Conservation (phyloP, 2,329 filamentous ascomycete genomes). For the Nigrospora sphaerica region DNA sequence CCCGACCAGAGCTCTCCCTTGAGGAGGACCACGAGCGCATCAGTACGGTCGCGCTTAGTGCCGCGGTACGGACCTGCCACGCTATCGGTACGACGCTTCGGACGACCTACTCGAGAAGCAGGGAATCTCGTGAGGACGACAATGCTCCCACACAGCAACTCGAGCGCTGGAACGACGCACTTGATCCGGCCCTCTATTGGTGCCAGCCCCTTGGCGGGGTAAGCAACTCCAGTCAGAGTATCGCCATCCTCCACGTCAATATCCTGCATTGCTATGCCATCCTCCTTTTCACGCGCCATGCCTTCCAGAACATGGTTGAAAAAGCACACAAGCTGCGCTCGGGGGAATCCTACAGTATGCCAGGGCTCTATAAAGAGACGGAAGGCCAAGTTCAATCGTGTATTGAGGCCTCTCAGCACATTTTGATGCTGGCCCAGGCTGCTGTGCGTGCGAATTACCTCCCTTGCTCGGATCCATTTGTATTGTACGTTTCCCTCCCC, state of each 20-base stretch:
- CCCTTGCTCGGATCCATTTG: slow-evolving; percentile 45
- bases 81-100: slow-evolving; percentile 52
- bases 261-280: slow-evolving; percentile 56
- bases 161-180: slow-evolving; percentile 41
- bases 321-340: slow-evolving; percentile 20
- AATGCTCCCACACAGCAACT: slow-evolving; percentile 49
- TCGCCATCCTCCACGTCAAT: slow-evolving; percentile 56
- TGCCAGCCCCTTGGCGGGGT: slow-evolving; percentile 35
- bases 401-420: slow-evolving; percentile 41
- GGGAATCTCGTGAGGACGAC: slow-evolving; percentile 49
- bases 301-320: slow-evolving; percentile 52
- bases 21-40: slow-evolving; percentile 9
- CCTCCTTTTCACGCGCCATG: slow-evolving; percentile 56
- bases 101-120: slow-evolving; percentile 52
- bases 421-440: slow-evolving; percentile 38
- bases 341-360: slow-evolving; percentile 15
- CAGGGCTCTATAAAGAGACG: slow-evolving; percentile 25
- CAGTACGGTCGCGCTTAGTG: slow-evolving; percentile 35
- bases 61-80: slow-evolving; percentile 49
- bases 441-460: slow-evolving; percentile 37
- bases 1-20: neutral
- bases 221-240: slow-evolving; percentile 36
- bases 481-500: neutral
- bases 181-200: slow-evolving; percentile 41
- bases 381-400: slow-evolving; percentile 43